Conservation (phyloP, 2,329 filamentous ascomycete species). For the Coleophoma cylindrospora region DNA sequence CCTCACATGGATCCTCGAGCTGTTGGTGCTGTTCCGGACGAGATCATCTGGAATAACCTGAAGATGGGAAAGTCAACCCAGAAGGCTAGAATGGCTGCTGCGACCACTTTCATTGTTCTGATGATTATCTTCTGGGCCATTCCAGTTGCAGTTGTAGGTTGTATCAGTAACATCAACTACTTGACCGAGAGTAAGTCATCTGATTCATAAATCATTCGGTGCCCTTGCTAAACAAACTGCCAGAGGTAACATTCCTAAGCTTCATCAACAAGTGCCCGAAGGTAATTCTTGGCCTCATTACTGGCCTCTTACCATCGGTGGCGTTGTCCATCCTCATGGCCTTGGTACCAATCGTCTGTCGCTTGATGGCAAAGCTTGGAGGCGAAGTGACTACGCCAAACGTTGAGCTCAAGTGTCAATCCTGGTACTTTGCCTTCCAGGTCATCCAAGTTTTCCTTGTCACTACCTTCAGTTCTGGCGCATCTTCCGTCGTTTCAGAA, state of each 20-base stretch:
- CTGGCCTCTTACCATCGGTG: conserved; percentile 76
- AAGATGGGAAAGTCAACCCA: conserved; percentile 79
- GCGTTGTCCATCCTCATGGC: conserved; percentile 79
- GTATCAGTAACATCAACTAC: conserved; percentile 77
- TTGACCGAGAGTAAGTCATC: conserved; percentile 42
- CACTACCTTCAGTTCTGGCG: conserved; percentile 76
- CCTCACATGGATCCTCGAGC: conserved; percentile 77
- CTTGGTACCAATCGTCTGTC: conserved; percentile 74
- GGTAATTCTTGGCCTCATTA: conserved; percentile 71
- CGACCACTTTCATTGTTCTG: conserved; percentile 64
- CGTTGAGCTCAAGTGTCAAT: conserved; percentile 83
- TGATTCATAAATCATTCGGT: too few relatives aligned
- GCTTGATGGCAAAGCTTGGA: conserved; percentile 70
- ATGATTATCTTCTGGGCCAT: conserved; percentile 84
- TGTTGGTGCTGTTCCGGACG: conserved; percentile 72
- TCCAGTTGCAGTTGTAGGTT: conserved; percentile 72
- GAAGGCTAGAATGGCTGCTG: conserved; percentile 62
- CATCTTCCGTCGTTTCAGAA: conserved; percentile 60
- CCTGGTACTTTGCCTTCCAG: conserved; percentile 86
- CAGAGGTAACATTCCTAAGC: conserved; percentile 55
- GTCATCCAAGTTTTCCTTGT: conserved; percentile 90
- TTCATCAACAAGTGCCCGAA: conserved; percentile 71
- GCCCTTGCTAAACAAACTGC: conserved; percentile 2
- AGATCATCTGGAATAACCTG: conserved; percentile 85
- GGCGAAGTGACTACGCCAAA: conserved; percentile 75